Evolutionary conservation across 306 rosid genomes (phyloP).

Genomic region (Mimosa pudica): DNA sequence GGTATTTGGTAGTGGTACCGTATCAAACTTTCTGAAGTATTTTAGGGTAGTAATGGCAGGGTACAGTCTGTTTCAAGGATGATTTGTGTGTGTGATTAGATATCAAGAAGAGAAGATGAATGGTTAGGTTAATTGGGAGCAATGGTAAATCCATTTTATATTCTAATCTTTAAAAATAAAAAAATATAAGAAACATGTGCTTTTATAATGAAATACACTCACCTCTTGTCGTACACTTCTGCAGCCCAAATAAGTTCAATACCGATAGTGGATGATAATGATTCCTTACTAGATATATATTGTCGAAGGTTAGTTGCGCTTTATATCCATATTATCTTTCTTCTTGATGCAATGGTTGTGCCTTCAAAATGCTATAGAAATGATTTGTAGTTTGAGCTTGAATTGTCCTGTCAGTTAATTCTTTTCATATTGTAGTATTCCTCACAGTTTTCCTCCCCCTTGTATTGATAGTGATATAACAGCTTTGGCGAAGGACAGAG

Average conservation of each 20-base stretch:
- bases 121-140: constrained; percentile 23
- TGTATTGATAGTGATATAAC: constrained; percentile 82
- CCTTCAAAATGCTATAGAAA: background rate
- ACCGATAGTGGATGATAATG: constrained; percentile 93
- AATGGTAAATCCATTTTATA: constrained; percentile 21
- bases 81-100: constrained; percentile 21
- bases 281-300: constrained; percentile 90
- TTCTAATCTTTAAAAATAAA: constrained; percentile 3
- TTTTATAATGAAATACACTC: constrained; percentile 15
- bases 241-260: constrained; percentile 96
- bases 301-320: constrained; percentile 86
- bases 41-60: constrained; percentile 24
- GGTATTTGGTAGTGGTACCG: background rate
- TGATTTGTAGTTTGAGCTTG: constrained; percentile 24
- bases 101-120: constrained; percentile 3
- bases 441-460: constrained; percentile 31
- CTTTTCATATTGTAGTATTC: constrained; percentile 26
- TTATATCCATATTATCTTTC: constrained; percentile 16
- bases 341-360: constrained; percentile 26
- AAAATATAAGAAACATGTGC: constrained; percentile 13
- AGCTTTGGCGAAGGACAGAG: constrained; percentile 97
- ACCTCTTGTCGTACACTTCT: constrained; percentile 36
- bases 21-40: constrained; percentile 14
- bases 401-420: constrained; percentile 17
- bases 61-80: constrained; percentile 17